These are phyloP conservation scores for Tilletia indica DNA, from an alignment of 1,284 basidiomycete species.

Conservation along the genomic window DNA sequence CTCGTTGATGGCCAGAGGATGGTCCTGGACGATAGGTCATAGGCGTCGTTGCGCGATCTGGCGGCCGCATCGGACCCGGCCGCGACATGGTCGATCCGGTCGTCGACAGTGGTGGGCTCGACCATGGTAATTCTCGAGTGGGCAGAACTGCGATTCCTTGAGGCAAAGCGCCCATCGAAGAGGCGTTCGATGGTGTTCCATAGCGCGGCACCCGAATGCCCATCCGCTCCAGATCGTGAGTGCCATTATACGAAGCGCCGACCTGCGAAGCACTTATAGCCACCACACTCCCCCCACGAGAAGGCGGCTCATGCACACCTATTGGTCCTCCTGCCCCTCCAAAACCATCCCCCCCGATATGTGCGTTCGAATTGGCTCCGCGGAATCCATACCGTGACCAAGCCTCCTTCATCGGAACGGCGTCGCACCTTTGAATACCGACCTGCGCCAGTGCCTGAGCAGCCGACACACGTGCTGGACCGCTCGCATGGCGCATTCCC, in stretches of 20 bases:
- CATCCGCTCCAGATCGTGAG: no score
- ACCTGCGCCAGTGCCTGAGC: constrained; percentile 7
- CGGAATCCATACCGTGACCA: constrained; percentile 9
- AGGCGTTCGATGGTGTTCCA: no score
- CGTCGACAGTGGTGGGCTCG: background rate
- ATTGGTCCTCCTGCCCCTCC: background rate
- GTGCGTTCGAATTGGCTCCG: background rate
- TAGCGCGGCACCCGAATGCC: no score
- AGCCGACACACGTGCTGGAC: background rate
- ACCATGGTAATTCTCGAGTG: background rate
- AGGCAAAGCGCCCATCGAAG: background rate
- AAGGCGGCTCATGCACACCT: background rate
- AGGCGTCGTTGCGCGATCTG: no score
- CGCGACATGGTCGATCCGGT: no score
- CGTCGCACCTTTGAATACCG: constrained; percentile 4
- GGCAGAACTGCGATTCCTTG: background rate
- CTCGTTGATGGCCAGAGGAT: no score
- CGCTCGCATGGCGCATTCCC: no score
- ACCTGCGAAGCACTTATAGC: no score
- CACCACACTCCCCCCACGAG: no score
- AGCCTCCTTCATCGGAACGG: background rate
- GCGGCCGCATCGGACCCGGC: no score
- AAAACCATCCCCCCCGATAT: background rate
- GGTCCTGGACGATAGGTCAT: no score
- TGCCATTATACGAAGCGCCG: no score